Conservation (phyloP, 371 early-diverging fungal genomes). For the Mucor velutinosus region DNA sequence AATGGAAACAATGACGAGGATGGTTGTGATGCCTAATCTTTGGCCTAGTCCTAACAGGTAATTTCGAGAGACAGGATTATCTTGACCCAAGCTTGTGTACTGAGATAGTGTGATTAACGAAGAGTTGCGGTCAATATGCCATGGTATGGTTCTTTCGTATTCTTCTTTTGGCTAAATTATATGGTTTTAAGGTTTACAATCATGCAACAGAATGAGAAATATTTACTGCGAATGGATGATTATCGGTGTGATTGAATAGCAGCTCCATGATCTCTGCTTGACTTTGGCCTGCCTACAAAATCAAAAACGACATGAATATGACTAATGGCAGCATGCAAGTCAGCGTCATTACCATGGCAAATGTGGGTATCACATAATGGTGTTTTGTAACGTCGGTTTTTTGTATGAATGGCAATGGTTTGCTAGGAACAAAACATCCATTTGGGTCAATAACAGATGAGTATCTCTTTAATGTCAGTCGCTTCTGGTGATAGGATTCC, state of each 20-base stretch:
- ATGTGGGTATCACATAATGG: constrained; percentile 22
- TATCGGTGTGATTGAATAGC: constrained; percentile 18
- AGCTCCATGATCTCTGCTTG: constrained; percentile 18
- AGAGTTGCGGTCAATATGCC: constrained; percentile 10
- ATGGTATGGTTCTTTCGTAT: constrained; percentile 21
- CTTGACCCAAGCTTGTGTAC: constrained; percentile 9
- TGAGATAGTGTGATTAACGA: constrained; percentile 22
- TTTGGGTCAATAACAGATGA: constrained; percentile 5
- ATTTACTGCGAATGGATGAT: constrained; percentile 12
- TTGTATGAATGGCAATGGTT: constrained; percentile 3
- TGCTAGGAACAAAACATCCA: constrained; percentile 16
- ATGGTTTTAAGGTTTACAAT: not conserved
- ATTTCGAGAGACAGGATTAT: constrained; percentile 4
- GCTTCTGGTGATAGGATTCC: not conserved
- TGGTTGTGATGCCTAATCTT: constrained; percentile 23
- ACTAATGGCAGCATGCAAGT: not conserved
- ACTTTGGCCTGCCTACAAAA: constrained; percentile 16
- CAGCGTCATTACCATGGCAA: constrained; percentile 18
- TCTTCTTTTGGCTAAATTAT: constrained; percentile 20
- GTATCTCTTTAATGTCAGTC: not conserved
- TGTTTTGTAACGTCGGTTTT: constrained; percentile 3
- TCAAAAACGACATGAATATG: not conserved
- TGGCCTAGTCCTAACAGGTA: constrained; percentile 17
- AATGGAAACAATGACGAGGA: constrained; percentile 17
- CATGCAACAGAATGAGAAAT: not conserved